phyloP scores from a whole-genome alignment of 192 early-diverging fungal genomes.

The Endogone sp. region DNA sequence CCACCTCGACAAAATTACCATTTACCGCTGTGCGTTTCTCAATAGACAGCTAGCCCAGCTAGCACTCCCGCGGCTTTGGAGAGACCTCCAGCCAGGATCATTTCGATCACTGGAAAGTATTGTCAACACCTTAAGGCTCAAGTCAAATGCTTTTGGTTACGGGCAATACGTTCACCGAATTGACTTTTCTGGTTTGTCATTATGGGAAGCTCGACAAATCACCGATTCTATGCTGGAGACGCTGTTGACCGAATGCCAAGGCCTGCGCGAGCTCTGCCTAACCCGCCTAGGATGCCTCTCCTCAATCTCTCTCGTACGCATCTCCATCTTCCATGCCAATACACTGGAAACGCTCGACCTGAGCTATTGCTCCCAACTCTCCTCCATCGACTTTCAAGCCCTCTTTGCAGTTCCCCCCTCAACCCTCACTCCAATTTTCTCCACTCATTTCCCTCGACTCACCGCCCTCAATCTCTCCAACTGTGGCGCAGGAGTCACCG shows the following conservation, averaged over 20 bases:
- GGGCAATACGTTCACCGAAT: not conserved
- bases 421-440: not conserved
- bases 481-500: constrained; percentile 1
- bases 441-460: not conserved
- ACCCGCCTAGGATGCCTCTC: not conserved
- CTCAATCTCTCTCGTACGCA: not conserved
- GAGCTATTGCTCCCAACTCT: not conserved
- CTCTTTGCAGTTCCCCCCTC: not conserved
- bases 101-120: not conserved
- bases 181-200: not conserved
- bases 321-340: not conserved
- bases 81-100: not conserved
- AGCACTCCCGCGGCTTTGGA: not conserved
- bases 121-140: not conserved
- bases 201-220: not conserved
- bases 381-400: not conserved
- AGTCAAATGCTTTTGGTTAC: not conserved
- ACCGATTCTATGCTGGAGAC: not conserved
- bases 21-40: not conserved
- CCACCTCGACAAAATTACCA: not conserved
- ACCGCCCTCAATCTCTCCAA: constrained; percentile 3
- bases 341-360: not conserved
- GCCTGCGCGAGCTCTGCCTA: not conserved
- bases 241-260: not conserved
- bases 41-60: not conserved